These are phyloP conservation scores for Phytopythium kandeliae DNA, from an alignment of 352 stramenopile species.

Conservation along the genomic window DNA sequence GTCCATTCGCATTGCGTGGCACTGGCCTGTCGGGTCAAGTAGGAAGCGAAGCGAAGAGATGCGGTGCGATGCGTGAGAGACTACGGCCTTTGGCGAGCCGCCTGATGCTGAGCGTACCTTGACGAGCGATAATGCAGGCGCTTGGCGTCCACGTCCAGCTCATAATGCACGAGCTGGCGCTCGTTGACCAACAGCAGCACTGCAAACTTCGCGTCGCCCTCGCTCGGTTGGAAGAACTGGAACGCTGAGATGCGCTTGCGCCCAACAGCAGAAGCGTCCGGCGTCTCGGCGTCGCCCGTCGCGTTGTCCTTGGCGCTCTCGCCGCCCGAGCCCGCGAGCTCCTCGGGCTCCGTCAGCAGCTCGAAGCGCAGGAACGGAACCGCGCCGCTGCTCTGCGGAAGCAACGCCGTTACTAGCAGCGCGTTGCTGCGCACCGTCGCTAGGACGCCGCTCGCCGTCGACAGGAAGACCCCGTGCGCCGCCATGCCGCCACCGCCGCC, in stretches of 20 bases:
- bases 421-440: slow-evolving; percentile 49
- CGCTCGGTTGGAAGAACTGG: slow-evolving; percentile 25
- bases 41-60: no score
- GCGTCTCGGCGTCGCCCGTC: slow-evolving; percentile 13
- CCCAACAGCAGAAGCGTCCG: slow-evolving; percentile 14
- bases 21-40: slow-evolving; percentile 15
- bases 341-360: slow-evolving; percentile 28
- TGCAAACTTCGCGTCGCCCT: slow-evolving; percentile 13
- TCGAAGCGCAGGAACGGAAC: slow-evolving; percentile 30
- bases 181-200: slow-evolving; percentile 65
- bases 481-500: slow-evolving; percentile 24
- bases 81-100: no score
- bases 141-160: slow-evolving; percentile 35
- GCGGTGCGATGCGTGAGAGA: no score
- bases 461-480: slow-evolving; percentile 43
- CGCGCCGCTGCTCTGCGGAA: slow-evolving; percentile 1
- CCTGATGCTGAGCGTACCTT: slow-evolving; percentile 7
- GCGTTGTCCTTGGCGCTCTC: slow-evolving; percentile 6
- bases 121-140: slow-evolving; percentile 35
- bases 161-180: slow-evolving; percentile 70
- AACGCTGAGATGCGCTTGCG: slow-evolving; percentile 42
- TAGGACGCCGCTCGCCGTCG: slow-evolving; percentile 25
- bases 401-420: slow-evolving; percentile 46
- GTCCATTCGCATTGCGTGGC: slow-evolving; percentile 70
- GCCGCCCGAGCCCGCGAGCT: slow-evolving; percentile 2